Evolutionary conservation across 345 rosid genomes (phyloP), one percentile per base, ranked within the genome.

Genomic region (Ceriops zippeliana): DNA sequence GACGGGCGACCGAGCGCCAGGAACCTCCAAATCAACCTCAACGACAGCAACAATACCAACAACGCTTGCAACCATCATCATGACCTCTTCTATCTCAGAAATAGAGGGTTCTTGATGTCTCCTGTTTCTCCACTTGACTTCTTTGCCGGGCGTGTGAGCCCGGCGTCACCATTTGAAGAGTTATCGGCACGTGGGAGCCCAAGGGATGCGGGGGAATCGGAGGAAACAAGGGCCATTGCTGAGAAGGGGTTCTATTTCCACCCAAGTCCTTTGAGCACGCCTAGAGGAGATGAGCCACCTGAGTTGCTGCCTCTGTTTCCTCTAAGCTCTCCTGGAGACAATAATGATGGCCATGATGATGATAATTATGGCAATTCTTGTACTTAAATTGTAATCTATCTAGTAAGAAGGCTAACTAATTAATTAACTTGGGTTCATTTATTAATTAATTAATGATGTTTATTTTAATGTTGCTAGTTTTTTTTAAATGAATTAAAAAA

Each of bases 261-360:
- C 62, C 86, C 88, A 5, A 86, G 89, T 71, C 89, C 92, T 19
- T 21, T 61, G 65, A 75, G 69, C 65, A 80, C 82, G 27, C 81
- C 82, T 0, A 79, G 87, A 46, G 81, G 78, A 63, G 72, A 84
- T 27, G 83, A 84, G 61, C 91, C 95, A 2, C 85, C 85, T 2
- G 89, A 86, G 83, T 74, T 92, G 70, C 63, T 92, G 73, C 86
- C 92, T 20, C 69, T 92, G 67, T 92, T 92, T 74, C 98, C 98
- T 49, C 76, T 92, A 66, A 64, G 63, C 62, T 89, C 98, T 71
- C 93, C 93, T 8, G 74, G 73, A 42, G 70, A 68, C 42, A 38
- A 10, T 8, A 59, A 58, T 34, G 72, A 32, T 54, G 27, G 58
- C 30, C 37, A 28, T 5, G 27, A 20, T 22, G 42, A 58, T 52